Evolutionary conservation across 805 yeast genomes (phyloP).

Genomic region (Zygotorulaspora chibaensis): DNA sequence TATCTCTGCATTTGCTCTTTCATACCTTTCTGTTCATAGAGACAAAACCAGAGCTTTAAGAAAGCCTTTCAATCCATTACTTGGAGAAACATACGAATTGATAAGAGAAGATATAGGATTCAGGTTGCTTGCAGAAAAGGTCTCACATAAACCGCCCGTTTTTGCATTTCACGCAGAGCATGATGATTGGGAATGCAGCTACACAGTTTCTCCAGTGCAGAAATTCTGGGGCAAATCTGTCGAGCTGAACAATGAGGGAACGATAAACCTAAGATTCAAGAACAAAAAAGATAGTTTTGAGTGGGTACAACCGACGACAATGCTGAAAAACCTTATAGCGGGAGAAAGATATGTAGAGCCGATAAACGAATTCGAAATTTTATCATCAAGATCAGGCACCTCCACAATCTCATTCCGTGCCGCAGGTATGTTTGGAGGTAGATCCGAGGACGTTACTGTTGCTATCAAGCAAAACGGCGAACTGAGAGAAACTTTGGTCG

Average conservation of each 20-base stretch:
- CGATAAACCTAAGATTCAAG: slow-evolving; percentile 51
- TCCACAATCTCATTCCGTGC: slow-evolving; percentile 72
- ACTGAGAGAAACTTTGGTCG: slow-evolving; percentile 37
- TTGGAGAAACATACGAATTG: slow-evolving; percentile 90
- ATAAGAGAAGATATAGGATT: slow-evolving; percentile 79
- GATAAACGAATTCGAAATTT: slow-evolving; percentile 57
- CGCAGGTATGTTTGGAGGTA: slow-evolving; percentile 76
- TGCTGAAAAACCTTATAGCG: slow-evolving; percentile 82
- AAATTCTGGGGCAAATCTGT: slow-evolving; percentile 94
- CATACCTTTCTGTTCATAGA: slow-evolving; percentile 65
- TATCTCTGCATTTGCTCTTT: slow-evolving; percentile 74
- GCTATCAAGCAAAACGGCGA: slow-evolving; percentile 34
- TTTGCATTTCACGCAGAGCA: slow-evolving; percentile 79
- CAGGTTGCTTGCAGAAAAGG: slow-evolving; percentile 78
- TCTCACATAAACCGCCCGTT: slow-evolving; percentile 75
- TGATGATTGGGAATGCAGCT: slow-evolving; percentile 61
- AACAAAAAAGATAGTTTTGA: slow-evolving; percentile 62
- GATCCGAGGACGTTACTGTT: slow-evolving; percentile 60
- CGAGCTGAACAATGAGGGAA: slow-evolving; percentile 76
- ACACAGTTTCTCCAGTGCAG: slow-evolving; percentile 69
- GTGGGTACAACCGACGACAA: slow-evolving; percentile 80
- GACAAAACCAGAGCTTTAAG: slow-evolving; percentile 71
- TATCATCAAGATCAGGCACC: slow-evolving; percentile 61
- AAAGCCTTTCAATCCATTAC: slow-evolving; percentile 90
- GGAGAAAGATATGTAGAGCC: slow-evolving; percentile 96